Base-by-base conservation (phyloP, 352 stramenopile species). In the Phytopythium helicoides region DNA sequence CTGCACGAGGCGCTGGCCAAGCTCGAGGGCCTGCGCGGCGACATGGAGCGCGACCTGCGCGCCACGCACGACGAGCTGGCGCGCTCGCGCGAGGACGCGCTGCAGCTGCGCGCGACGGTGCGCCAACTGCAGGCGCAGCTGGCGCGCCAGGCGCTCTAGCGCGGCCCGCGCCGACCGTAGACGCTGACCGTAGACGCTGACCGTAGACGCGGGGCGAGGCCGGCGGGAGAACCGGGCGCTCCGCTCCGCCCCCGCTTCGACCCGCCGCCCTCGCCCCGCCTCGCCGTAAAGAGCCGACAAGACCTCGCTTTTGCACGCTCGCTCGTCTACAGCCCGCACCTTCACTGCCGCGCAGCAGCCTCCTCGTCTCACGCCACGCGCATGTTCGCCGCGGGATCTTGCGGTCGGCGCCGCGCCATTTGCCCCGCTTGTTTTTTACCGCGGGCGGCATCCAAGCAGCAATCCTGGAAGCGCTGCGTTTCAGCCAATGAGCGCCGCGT, bases 1-100 rank as follows among this genome's bases (percentile, higher is more conserved):
- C 76, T 93, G 53, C 84, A 90, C 54, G 79, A 90, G 55, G 83
- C 77, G 26, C 56, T 92, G 22, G 66, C 66, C 45, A 82, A 83
- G 57, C 73, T 89, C 56, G 70, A 85, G 62, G 71, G 65, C 22
- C 64, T 88, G 53, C 81, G 88, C 49, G 63, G 86, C 12, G 74
- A 88, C 23, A 64, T 81, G 14, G 56, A 54, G 35, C 68, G 68
- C 19, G 79, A 90, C 28, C 47, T 90, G n/a, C 62, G 49, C n/a
- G 64, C 70, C 22, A 60, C 66, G 14, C 70, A 92, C 61, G 45
- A 57, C 35, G 65, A 81, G 47, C 62, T 92, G 21, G 67, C 64
- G 16, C 45, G 46, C 10, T 58, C 73, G 23, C 74, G 79, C 42
- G 73, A 71, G 23, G 75, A 90, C 50, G 87, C 86, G 44, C 61